phyloP scores from a whole-genome alignment of 2,329 filamentous ascomycete genomes.

The Talaromyces verruculosus region DNA sequence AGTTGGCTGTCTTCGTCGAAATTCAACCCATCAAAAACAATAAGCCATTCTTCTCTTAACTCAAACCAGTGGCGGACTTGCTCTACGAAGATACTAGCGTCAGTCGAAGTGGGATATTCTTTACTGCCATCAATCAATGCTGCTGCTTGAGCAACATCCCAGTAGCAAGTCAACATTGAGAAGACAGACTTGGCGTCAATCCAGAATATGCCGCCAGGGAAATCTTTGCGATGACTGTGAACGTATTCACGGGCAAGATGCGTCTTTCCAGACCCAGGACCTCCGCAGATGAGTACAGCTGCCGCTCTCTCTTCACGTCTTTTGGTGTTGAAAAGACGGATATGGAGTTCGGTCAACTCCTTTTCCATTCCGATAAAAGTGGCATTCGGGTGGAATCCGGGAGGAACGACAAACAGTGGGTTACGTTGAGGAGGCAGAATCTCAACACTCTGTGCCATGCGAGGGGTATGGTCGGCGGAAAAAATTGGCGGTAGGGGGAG shows the following conservation, averaged over 20 bases:
- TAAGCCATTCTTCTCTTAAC: slow-evolving; percentile 61
- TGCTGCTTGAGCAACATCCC: slow-evolving; percentile 63
- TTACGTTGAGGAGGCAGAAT: slow-evolving; percentile 29
- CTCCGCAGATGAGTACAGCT: slow-evolving; percentile 63
- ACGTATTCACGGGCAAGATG: slow-evolving; percentile 69
- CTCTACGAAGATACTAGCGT: slow-evolving; percentile 54
- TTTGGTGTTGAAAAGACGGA: slow-evolving; percentile 58
- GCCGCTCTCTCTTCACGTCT: slow-evolving; percentile 60
- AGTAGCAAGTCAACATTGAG: slow-evolving; percentile 62
- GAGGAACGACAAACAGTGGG: slow-evolving; percentile 50
- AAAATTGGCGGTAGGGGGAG: slow-evolving; percentile 24
- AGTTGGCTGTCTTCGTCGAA: slow-evolving; percentile 58
- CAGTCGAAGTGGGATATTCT: slow-evolving; percentile 35
- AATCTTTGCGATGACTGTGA: slow-evolving; percentile 59
- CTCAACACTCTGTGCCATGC: slow-evolving; percentile 28
- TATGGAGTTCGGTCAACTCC: slow-evolving; percentile 60
- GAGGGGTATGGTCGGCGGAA: slow-evolving; percentile 25
- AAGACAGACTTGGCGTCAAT: slow-evolving; percentile 61
- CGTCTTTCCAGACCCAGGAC: slow-evolving; percentile 67
- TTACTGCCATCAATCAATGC: slow-evolving; percentile 49
- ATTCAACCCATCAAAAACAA: slow-evolving; percentile 66
- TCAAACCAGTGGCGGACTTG: slow-evolving; percentile 64
- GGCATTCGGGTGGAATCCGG: slow-evolving; percentile 62
- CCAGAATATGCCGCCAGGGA: slow-evolving; percentile 69
- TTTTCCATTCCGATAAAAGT: slow-evolving; percentile 62